Evolutionary conservation across 345 rosid species (phyloP).

Genomic region (Eutrema yunnanense): DNA sequence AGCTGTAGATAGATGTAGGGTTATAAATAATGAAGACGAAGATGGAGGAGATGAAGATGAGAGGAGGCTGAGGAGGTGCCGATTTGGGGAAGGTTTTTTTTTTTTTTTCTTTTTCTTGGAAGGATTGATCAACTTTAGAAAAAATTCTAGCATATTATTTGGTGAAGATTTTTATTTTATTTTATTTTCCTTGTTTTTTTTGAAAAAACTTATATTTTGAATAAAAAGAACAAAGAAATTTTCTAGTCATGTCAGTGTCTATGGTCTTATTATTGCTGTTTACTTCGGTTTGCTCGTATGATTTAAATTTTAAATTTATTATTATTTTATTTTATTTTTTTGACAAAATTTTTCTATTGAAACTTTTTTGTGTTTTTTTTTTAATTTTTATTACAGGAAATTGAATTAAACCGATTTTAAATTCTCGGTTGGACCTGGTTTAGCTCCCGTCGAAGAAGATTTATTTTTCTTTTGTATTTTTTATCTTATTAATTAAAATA

Average conservation of each 20-base stretch:
- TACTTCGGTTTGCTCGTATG: slow-evolving; percentile 1
- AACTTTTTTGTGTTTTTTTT: too few relatives aligned
- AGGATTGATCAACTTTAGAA: slow-evolving; percentile 17
- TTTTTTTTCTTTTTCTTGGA: background rate
- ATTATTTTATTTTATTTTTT: too few relatives aligned
- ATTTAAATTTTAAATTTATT: background rate
- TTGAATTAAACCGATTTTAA: too few relatives aligned
- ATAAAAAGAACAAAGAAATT: background rate
- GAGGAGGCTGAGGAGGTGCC: slow-evolving; percentile 29
- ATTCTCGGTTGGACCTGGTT: too few relatives aligned
- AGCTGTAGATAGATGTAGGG: slow-evolving; percentile 12
- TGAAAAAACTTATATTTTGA: background rate
- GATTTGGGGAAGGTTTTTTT: slow-evolving; percentile 22
- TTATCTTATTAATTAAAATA: too few relatives aligned
- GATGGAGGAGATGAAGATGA: slow-evolving; percentile 16
- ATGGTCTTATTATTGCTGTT: slow-evolving; percentile 21
- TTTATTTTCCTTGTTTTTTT: background rate
- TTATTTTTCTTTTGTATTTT: too few relatives aligned
- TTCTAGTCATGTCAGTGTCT: background rate
- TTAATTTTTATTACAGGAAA: too few relatives aligned
- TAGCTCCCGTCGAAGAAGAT: too few relatives aligned
- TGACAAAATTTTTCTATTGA: too few relatives aligned
- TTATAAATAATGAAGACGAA: slow-evolving; percentile 14
- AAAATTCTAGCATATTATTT: slow-evolving; percentile 16
- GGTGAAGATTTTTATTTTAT: slow-evolving; percentile 14